Base-by-base conservation (phyloP, 2,329 filamentous ascomycete genomes). In the Pseudogymnoascus sp. region DNA sequence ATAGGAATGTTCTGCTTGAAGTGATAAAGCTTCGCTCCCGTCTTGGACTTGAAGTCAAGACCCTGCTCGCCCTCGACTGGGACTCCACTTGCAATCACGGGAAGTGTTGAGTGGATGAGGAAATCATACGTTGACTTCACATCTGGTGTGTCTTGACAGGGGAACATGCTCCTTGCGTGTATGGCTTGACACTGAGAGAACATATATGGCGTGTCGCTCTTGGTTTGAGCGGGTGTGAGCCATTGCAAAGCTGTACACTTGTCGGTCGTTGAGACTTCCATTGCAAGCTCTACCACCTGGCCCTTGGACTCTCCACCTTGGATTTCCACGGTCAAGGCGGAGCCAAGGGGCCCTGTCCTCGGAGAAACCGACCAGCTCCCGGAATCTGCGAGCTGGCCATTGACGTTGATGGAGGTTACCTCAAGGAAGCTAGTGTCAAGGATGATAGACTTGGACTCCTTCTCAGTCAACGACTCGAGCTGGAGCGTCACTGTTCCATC, bases 181-280 rank as follows among this genome's bases (percentile, higher is more conserved):
- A 97, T 97, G 61, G 93, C 92, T 79, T 99, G 93, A 75, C 92
- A 96, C 78, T 97, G 94, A 49, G 91, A 95, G 79, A 97, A 97
- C 87, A 97, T 93, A 76, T 97, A 97, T 1, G 93, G 93, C 76
- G 92, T 94, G 79, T 92, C 92, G 82, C 96, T 97, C 63, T 90
- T 91, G 0, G 94, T 97, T 78, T 97, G 94, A 33, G 88, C 89
- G 1, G 92, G 91, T 0, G 90, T 92, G 75, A 99, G 83, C 93
- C 94, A 99, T 76, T 97, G 93, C 65, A 99, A 80, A 8, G 93
- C 93, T 10, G 92, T 96, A 75, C 93, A 97, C 70, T 90, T 83
- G 60, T 89, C 83, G 1, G 94, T 97, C 4, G 94, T 97, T 68
- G 89, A 82, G 31, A 97, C 75, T 23, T 83, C 78, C 65, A 95